phyloP scores from a whole-genome alignment of 495 filamentous ascomycete genomes.

The Hyaloscypha variabilis region DNA sequence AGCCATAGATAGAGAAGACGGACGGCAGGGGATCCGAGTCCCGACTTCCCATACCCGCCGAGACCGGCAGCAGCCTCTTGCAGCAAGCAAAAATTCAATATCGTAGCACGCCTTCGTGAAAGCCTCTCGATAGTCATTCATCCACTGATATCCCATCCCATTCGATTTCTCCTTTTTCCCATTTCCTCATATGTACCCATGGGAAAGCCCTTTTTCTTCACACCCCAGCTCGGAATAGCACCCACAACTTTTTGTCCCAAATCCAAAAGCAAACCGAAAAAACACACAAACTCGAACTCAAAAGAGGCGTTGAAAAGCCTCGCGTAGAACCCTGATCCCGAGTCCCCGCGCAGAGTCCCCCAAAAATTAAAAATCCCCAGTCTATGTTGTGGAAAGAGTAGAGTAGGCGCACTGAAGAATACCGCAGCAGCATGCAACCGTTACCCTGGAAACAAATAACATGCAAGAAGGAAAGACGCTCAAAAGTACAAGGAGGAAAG shows the following conservation, averaged over 20 bases:
- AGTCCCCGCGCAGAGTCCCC: background rate
- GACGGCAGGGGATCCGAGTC: background rate
- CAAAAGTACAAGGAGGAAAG: constrained; percentile 27
- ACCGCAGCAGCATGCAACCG: background rate
- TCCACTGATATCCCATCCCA: background rate
- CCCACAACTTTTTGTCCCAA: constrained; percentile 15
- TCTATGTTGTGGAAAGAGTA: constrained; percentile 24
- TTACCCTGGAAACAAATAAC: constrained; percentile 21
- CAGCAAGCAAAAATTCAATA: background rate
- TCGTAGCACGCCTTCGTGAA: too few species aligned
- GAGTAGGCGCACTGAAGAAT: constrained; percentile 14
- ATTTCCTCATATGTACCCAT: constrained; percentile 11
- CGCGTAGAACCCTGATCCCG: background rate
- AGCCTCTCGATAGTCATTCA: background rate
- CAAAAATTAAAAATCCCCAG: constrained; percentile 21
- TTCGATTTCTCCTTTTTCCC: constrained; percentile 2
- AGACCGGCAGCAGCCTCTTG: background rate
- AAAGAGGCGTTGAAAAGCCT: background rate
- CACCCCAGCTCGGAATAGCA: background rate
- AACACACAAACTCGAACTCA: constrained; percentile 13
- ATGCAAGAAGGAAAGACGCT: constrained; percentile 33
- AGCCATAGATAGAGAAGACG: background rate
- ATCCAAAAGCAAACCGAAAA: constrained; percentile 11
- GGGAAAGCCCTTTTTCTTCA: constrained; percentile 2
- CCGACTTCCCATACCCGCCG: background rate